Percentiles rank a stretch among this genome's conserved stretches.
Evolutionary conservation across 441 rosid genomes (phyloP).

Genomic region (Manihot esculenta): DNA sequence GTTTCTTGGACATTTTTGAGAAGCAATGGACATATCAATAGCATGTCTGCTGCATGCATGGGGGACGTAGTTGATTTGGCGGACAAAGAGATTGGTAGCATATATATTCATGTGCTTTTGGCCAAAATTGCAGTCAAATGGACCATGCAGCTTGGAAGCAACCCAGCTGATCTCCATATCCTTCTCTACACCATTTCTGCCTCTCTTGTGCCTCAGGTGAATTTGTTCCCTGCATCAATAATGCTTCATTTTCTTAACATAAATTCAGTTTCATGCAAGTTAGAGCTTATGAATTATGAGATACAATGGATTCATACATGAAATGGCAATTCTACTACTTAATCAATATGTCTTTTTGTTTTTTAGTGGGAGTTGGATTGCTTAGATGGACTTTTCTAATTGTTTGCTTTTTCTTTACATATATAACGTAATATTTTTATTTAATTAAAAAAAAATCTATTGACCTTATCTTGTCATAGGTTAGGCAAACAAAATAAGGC

Average conservation of each 20-base stretch:
- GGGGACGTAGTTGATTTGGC: conserved; percentile 21
- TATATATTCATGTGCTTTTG: conserved; percentile 35
- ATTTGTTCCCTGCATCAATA: conserved; percentile 39
- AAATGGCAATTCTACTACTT: no score
- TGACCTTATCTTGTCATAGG: conserved; percentile 18
- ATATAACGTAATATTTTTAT: background rate
- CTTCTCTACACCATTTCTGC: conserved; percentile 38
- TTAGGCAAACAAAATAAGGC: conserved; percentile 24
- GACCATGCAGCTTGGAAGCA: conserved; percentile 42
- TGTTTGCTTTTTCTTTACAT: no score
- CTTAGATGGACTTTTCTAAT: no score
- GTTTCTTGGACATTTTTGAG: conserved; percentile 20
- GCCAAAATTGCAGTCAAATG: conserved; percentile 49
- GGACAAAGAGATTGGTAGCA: conserved; percentile 25
- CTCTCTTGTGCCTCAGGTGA: conserved; percentile 40
- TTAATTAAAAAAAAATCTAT: background rate
- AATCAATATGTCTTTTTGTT: no score
- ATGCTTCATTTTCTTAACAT: background rate
- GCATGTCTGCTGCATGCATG: conserved; percentile 18
- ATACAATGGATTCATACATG: no score
- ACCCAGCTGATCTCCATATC: conserved; percentile 38
- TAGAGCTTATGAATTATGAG: no score
- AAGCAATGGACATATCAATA: conserved; percentile 18
- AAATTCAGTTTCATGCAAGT: no score
- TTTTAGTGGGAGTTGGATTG: no score